Base-by-base conservation (phyloP, 2,329 filamentous ascomycete species). In the Sporothrix pallida region DNA sequence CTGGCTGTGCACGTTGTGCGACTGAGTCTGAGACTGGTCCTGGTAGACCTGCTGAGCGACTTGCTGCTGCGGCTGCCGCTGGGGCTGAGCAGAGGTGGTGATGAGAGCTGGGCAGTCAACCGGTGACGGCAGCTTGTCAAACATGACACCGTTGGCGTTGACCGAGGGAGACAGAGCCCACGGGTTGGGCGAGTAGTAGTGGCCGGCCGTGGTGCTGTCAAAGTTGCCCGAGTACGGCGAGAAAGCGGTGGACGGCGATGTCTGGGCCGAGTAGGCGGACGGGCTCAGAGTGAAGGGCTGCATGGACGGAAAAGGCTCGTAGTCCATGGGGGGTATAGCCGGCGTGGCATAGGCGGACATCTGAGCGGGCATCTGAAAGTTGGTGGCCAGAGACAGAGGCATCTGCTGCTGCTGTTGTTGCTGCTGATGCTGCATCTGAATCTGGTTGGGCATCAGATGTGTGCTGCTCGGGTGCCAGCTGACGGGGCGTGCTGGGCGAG, bases 391-490 rank as follows among this genome's bases (percentile, higher is more conserved):
- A 26, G 71, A 68, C 44, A 75, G 81, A 73, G 82, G 78, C 31
- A 67, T 12, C 73, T 81, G 80, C 75, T 58, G 76, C 31, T 37
- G 31, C 31, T 37, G 31, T 7, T 37, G 31, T 37, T 37, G 31
- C 7, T 37, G 31, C 73, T 81, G 80, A 75, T 58, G 76, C 65
- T 80, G 80, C 20, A 83, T 44, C 7, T 23, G 54, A 20, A 50
- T 42, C 54, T 63, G 70, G 46, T 42, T 52, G 67, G 67, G 81
- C 23, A 84, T 65, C 9, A 78, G 81, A 74, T 88, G 85, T 10
- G 90, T 88, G 26, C 88, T 87, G 74, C 74, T 44, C 2, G 92
- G 91, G 80, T 94, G 92, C 92, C 92, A 94, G 84, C 92, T 94
- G 63, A 93, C 84, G 6, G 92, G 92, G 58, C 92, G 87, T 71